phyloP scores from a whole-genome alignment of 805 yeast genomes.

The Saccharomycopsis sp. region DNA sequence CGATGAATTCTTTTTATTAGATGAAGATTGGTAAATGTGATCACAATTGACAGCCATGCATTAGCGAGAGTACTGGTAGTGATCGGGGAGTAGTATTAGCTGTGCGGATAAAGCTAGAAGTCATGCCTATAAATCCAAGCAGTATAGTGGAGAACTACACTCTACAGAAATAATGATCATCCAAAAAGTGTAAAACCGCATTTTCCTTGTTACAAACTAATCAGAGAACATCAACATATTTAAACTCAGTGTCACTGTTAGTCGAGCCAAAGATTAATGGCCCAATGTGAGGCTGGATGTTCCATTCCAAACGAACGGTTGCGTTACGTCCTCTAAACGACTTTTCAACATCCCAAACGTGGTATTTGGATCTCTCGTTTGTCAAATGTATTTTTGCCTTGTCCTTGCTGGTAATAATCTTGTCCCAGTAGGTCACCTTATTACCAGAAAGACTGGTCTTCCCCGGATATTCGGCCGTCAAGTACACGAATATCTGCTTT shows the following conservation, averaged over 20 bases:
- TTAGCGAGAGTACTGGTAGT: no score
- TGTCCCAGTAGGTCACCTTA: slow-evolving; percentile 87
- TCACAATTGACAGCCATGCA: no score
- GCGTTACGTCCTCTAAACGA: slow-evolving; percentile 56
- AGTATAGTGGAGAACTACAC: no score
- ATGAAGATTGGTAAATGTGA: no score
- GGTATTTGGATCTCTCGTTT: slow-evolving; percentile 62
- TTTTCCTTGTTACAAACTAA: no score
- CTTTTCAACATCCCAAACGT: slow-evolving; percentile 78
- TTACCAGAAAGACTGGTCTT: slow-evolving; percentile 38
- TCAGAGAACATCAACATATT: not conserved
- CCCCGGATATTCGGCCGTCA: slow-evolving; percentile 73
- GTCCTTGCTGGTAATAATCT: slow-evolving; percentile 53
- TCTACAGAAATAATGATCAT: no score
- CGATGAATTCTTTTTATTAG: not conserved
- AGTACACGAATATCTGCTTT: slow-evolving; percentile 86
- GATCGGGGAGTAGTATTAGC: no score
- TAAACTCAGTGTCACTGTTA: slow-evolving; percentile 8
- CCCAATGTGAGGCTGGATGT: slow-evolving; percentile 88
- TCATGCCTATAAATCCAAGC: no score
- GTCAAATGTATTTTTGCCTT: slow-evolving; percentile 51
- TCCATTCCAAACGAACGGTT: slow-evolving; percentile 71
- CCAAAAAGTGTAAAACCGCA: no score
- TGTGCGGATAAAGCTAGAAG: no score
- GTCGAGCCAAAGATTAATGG: slow-evolving; percentile 64